phyloP scores from a whole-genome alignment of 179 eudicot species.

The Silene coronaria region DNA sequence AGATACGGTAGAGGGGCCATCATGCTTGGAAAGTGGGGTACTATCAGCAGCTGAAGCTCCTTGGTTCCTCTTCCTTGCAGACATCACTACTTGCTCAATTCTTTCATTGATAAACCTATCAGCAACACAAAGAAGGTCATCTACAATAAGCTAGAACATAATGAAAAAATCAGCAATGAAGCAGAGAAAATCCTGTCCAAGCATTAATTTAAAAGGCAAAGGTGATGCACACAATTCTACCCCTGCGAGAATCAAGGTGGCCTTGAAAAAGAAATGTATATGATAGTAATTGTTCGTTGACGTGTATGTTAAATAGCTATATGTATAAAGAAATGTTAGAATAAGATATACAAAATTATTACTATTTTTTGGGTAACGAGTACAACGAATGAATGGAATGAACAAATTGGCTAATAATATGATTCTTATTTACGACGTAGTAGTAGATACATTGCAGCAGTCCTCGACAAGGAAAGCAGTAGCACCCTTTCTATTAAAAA shows the following conservation, averaged over 20 bases:
- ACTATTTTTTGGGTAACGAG: neutral
- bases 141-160: neutral
- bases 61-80: conserved; percentile 46
- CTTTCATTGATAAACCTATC: conserved; percentile 94
- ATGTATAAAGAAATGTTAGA: too few relatives aligned
- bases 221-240: neutral
- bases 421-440: neutral
- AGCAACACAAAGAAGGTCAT: conserved; percentile 19
- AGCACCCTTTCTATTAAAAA: neutral
- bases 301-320: neutral
- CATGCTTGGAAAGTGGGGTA: conserved; percentile 36
- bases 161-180: neutral
- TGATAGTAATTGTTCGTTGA: neutral
- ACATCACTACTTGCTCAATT: conserved; percentile 65
- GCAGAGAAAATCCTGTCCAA: neutral
- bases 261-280: neutral
- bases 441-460: neutral
- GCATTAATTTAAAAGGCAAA: neutral
- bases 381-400: neutral
- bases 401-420: neutral
- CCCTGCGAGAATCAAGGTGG: neutral
- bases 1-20: conserved; percentile 39
- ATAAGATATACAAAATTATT: neutral
- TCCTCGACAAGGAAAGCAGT: neutral
- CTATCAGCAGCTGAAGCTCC: conserved; percentile 37